phyloP scores from a whole-genome alignment of 2,329 filamentous ascomycete species.

The Arthrobotrys megalospora region DNA sequence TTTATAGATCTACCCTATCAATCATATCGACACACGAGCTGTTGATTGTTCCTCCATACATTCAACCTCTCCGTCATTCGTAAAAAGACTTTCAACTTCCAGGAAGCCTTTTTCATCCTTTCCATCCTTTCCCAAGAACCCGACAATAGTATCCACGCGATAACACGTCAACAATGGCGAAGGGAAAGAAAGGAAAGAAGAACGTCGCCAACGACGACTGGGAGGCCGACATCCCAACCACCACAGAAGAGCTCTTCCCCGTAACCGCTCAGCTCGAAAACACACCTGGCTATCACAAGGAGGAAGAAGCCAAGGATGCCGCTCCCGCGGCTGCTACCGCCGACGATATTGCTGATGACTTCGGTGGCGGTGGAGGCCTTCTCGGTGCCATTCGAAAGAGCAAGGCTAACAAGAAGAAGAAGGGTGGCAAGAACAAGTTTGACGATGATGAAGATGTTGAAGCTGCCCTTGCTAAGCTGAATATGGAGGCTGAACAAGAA shows the following conservation, averaged over 20 bases:
- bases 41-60: not conserved
- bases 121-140: too few relatives aligned
- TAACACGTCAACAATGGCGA: conserved; percentile 52
- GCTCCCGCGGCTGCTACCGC: conserved; percentile 74
- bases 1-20: not conserved
- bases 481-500: conserved; percentile 67
- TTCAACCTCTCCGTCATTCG: not conserved
- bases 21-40: not conserved
- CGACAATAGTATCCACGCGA: not conserved
- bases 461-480: conserved; percentile 54
- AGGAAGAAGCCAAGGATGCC: conserved; percentile 89
- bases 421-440: conserved; percentile 69
- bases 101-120: too few relatives aligned
- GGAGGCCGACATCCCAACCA: conserved; percentile 62
- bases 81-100: too few relatives aligned
- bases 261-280: conserved; percentile 61
- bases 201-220: conserved; percentile 63
- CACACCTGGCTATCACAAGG: conserved; percentile 66
- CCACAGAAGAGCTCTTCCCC: conserved; percentile 58
- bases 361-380: conserved; percentile 76
- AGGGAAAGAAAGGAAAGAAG: conserved; percentile 63
- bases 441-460: conserved; percentile 62
- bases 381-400: conserved; percentile 87
- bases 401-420: conserved; percentile 90
- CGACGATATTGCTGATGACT: conserved; percentile 72